Conservation (phyloP, 352 stramenopile species). For the Aphanomyces stellatus region DNA sequence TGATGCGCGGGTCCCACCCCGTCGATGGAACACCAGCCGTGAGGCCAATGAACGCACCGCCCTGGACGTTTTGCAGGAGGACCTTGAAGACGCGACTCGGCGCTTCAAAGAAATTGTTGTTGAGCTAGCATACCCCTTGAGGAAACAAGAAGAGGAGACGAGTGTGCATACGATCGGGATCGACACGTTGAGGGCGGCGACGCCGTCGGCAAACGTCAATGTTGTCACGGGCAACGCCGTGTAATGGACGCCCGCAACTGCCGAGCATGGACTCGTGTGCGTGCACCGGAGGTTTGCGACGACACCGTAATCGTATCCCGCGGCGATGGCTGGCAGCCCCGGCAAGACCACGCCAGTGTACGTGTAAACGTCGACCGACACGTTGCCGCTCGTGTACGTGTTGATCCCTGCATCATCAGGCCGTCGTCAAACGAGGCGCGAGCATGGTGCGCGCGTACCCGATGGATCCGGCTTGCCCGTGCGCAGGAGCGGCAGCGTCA, state of each 20-base stretch:
- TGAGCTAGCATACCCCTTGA: not conserved
- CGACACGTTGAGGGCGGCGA: constrained; percentile 33
- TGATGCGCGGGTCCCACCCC: constrained; percentile 26
- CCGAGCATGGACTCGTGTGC: constrained; percentile 58
- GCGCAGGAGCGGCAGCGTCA: constrained; percentile 42
- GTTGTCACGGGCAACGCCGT: constrained; percentile 35
- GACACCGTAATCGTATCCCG: constrained; percentile 46
- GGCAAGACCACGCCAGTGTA: constrained; percentile 47
- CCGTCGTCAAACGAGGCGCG: not conserved
- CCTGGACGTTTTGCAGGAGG: constrained; percentile 31
- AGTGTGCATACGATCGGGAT: constrained; percentile 35
- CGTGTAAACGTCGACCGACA: constrained; percentile 50
- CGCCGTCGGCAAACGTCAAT: constrained; percentile 40
- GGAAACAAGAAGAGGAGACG: not conserved
- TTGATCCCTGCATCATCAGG: constrained; percentile 36
- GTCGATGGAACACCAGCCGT: constrained; percentile 51
- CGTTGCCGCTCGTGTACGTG: constrained; percentile 45
- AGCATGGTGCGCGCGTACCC: constrained; percentile 7
- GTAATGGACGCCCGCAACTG: constrained; percentile 34
- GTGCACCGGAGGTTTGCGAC: constrained; percentile 42
- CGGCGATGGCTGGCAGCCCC: constrained; percentile 35
- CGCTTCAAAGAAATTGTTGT: constrained; percentile 56
- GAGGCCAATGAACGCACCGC: constrained; percentile 48
- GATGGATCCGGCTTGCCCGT: constrained; percentile 33
- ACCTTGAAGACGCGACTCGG: constrained; percentile 61